These are phyloP conservation scores for Cytidiella melzeri DNA, from an alignment of 768 basidiomycete genomes.

Conservation along the genomic window DNA sequence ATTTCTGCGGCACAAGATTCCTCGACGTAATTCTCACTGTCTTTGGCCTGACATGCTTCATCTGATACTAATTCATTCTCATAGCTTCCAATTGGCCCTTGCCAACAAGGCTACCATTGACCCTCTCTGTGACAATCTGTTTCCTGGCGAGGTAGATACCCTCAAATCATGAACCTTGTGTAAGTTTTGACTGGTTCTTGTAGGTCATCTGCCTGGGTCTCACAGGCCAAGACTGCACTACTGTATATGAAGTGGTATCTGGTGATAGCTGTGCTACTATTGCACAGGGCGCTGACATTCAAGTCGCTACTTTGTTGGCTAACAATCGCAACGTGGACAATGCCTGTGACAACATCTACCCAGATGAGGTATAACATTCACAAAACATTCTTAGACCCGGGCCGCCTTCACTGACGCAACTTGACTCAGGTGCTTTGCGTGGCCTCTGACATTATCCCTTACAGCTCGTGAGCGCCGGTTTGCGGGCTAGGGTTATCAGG, in stretches of 20 bases:
- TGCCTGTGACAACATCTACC: conserved; percentile 49
- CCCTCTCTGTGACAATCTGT: conserved; percentile 50
- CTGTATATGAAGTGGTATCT: conserved; percentile 37
- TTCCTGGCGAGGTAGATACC: conserved; percentile 37
- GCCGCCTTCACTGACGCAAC: neutral
- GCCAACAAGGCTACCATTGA: conserved; percentile 46
- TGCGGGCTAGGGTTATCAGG: neutral
- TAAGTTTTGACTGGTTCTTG: neutral
- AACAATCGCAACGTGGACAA: conserved; percentile 64
- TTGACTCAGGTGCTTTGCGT: conserved; percentile 15
- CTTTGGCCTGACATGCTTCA: neutral
- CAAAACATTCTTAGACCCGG: neutral
- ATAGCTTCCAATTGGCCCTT: conserved; percentile 52
- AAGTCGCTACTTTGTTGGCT: conserved; percentile 37
- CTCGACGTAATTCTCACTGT: conserved; percentile 48
- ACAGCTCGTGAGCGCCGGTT: conserved; percentile 2
- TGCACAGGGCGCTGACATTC: conserved; percentile 34
- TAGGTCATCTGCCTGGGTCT: conserved; percentile 53
- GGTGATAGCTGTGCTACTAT: conserved; percentile 51
- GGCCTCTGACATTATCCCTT: conserved; percentile 9
- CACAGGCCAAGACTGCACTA: conserved; percentile 48
- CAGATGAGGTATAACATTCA: conserved; percentile 41
- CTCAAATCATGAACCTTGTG: neutral
- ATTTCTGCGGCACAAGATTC: conserved; percentile 42
- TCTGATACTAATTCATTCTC: too few relatives aligned